Conservation (phyloP, 2,329 filamentous ascomycete genomes). For the Myriosclerotinia scirpicola region DNA sequence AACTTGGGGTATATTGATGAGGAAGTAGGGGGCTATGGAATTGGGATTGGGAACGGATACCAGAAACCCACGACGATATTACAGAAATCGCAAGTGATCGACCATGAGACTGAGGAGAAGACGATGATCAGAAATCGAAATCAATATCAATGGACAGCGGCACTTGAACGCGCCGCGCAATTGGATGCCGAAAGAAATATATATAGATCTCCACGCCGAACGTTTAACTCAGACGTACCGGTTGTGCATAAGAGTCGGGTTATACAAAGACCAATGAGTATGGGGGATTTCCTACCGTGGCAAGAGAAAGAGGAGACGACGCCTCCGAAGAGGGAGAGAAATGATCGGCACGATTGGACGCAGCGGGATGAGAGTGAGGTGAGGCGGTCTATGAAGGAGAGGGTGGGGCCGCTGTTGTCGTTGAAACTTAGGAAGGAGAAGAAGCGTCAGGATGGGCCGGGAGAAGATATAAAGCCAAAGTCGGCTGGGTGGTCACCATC, state of each 20-base stretch:
- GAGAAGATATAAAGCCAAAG: background rate
- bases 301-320: slow-evolving; percentile 27
- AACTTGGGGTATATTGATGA: slow-evolving; percentile 42
- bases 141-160: slow-evolving; percentile 46
- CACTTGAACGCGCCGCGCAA: slow-evolving; percentile 44
- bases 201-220: slow-evolving; percentile 39
- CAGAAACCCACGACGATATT: slow-evolving; percentile 26
- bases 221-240: slow-evolving; percentile 34
- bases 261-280: slow-evolving; percentile 30
- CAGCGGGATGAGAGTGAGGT: slow-evolving; percentile 52
- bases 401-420: slow-evolving; percentile 42
- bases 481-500: background rate
- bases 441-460: slow-evolving; percentile 26
- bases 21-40: slow-evolving; percentile 28
- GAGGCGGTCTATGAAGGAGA: slow-evolving; percentile 32
- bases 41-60: background rate
- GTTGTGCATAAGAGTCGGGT: slow-evolving; percentile 13
- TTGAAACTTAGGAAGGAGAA: slow-evolving; percentile 46
- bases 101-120: slow-evolving; percentile 42
- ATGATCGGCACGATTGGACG: slow-evolving; percentile 52
- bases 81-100: slow-evolving; percentile 31
- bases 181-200: slow-evolving; percentile 35
- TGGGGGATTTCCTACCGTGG: slow-evolving; percentile 32
- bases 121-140: slow-evolving; percentile 44
- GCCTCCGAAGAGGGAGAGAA: slow-evolving; percentile 11